These are phyloP conservation scores for Alliaria petiolata DNA, from an alignment of 345 rosid genomes.

Conservation along the genomic window DNA sequence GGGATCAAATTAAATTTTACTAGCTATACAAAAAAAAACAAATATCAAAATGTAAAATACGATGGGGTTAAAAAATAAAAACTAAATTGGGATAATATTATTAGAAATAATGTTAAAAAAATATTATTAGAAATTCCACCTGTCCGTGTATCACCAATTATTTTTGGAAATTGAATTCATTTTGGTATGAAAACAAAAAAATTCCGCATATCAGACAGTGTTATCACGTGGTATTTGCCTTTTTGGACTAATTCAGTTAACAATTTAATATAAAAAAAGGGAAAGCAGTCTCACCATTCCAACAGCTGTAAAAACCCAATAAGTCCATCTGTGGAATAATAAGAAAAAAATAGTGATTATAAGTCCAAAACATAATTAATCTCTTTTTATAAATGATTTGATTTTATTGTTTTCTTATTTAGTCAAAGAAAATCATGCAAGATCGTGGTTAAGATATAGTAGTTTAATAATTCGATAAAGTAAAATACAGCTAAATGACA, in stretches of 20 bases:
- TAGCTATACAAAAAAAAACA: no score
- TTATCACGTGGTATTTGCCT: constrained; percentile 2
- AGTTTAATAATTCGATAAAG: neutral
- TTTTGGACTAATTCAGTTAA: neutral
- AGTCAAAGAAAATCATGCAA: constrained; percentile 9
- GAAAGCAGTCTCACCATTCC: constrained; percentile 39
- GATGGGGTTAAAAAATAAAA: neutral
- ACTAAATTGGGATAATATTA: no score
- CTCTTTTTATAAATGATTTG: neutral
- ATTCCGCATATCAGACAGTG: neutral
- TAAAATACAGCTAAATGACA: neutral
- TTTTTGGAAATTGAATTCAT: neutral
- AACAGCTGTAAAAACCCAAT: constrained; percentile 41
- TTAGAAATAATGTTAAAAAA: no score
- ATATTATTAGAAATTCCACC: neutral
- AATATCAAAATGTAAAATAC: no score
- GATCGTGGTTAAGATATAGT: neutral
- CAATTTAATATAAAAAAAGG: neutral
- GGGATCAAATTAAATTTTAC: neutral
- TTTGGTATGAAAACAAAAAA: neutral
- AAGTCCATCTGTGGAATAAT: constrained; percentile 43
- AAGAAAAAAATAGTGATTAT: neutral
- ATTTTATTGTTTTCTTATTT: neutral
- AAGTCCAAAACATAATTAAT: neutral
- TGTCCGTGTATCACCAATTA: neutral